Percentiles rank a stretch among this genome's conserved stretches.
Evolutionary conservation across 441 rosid genomes (phyloP).

Genomic region (Populus hybrid): DNA sequence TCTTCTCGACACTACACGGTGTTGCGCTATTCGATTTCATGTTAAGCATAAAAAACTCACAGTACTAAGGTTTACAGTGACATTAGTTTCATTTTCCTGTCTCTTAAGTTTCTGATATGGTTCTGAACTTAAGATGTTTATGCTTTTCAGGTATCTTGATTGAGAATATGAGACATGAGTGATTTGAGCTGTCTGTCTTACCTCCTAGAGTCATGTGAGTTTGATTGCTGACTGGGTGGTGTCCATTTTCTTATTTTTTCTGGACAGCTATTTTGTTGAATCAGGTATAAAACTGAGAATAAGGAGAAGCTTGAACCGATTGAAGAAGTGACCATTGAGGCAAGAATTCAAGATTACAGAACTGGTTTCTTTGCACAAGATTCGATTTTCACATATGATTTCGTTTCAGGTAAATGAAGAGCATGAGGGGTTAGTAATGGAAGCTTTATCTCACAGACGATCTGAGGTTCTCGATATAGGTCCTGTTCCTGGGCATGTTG

Average conservation of each 20-base stretch:
- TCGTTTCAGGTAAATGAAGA: slow-evolving; percentile 68
- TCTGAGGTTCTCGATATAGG: slow-evolving; percentile 86
- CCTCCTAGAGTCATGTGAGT: slow-evolving; percentile 98
- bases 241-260: neutral
- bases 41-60: neutral
- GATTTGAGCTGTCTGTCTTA: slow-evolving; percentile 89
- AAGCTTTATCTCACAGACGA: slow-evolving; percentile 88
- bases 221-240: neutral
- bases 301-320: slow-evolving; percentile 80
- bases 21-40: neutral
- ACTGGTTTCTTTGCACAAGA: slow-evolving; percentile 9
- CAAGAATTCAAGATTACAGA: slow-evolving; percentile 14
- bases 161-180: slow-evolving; percentile 98
- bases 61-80: neutral
- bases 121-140: neutral
- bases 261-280: slow-evolving; percentile 14
- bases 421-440: slow-evolving; percentile 87
- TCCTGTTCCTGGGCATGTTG: slow-evolving; percentile 80
- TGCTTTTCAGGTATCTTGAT: slow-evolving; percentile 73
- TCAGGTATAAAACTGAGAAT: slow-evolving; percentile 76
- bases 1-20: slow-evolving; percentile 7
- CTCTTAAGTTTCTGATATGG: neutral
- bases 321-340: slow-evolving; percentile 93
- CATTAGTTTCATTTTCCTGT: neutral
- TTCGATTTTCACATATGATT: slow-evolving; percentile 7